These are phyloP conservation scores for Vigna mungo DNA, from an alignment of 306 rosid species.

Conservation along the genomic window DNA sequence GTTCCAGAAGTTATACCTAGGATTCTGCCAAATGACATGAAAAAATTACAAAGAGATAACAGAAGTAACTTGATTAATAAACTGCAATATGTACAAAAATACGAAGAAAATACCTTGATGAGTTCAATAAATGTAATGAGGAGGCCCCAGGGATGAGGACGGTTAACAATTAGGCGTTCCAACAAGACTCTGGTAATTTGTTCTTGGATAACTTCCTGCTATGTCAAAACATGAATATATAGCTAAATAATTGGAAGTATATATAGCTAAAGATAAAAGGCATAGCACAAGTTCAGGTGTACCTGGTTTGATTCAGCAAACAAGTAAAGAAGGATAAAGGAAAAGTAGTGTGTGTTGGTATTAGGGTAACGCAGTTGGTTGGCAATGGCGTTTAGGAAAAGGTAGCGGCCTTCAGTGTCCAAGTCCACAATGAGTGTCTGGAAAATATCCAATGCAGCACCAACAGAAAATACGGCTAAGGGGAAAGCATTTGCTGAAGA, in stretches of 20 bases:
- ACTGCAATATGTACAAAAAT: background rate
- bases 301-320: conserved; percentile 96
- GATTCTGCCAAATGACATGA: conserved; percentile 65
- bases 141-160: conserved; percentile 99
- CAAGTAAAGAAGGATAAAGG: conserved; percentile 90
- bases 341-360: conserved; percentile 96
- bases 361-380: conserved; percentile 98
- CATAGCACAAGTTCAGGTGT: background rate
- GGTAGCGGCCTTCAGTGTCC: conserved; percentile 98
- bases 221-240: conserved; percentile 18
- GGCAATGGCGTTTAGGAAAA: conserved; percentile 93
- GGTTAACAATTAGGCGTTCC: conserved; percentile 91
- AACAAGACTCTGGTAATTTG: conserved; percentile 96
- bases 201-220: conserved; percentile 95
- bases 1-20: conserved; percentile 93
- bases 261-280: background rate
- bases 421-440: conserved; percentile 74
- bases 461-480: conserved; percentile 79
- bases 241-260: background rate
- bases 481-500: conserved; percentile 62
- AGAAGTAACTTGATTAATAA: background rate
- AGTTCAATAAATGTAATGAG: conserved; percentile 96
- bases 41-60: background rate
- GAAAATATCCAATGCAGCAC: conserved; percentile 94
- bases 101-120: conserved; percentile 64